Percentiles rank a stretch among this genome's conserved stretches.
Evolutionary conservation across 805 yeast species (phyloP).

Genomic region (Candida ovalis): DNA sequence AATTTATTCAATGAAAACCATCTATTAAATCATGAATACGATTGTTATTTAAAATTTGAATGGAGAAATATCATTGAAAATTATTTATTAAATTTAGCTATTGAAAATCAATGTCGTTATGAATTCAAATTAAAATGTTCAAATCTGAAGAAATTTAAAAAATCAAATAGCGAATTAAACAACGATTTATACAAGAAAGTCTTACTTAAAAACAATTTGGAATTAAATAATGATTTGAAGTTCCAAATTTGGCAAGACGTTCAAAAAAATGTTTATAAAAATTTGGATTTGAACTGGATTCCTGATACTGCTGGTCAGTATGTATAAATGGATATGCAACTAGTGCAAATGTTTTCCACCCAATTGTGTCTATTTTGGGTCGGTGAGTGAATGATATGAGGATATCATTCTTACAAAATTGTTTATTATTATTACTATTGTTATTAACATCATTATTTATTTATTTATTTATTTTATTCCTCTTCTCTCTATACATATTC

Average conservation of each 20-base stretch:
- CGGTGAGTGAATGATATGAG: background rate
- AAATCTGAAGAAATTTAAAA: conserved; percentile 5
- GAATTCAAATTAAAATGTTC: conserved; percentile 54
- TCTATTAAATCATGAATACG: conserved; percentile 20
- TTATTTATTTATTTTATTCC: background rate
- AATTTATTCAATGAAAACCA: conserved; percentile 17
- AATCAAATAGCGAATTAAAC: background rate
- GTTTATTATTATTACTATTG: background rate
- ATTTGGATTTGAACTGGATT: conserved; percentile 59
- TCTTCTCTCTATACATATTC: background rate
- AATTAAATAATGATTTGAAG: conserved; percentile 52
- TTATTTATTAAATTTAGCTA: conserved; percentile 58
- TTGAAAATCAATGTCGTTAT: conserved; percentile 65
- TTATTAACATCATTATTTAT: background rate
- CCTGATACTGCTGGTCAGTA: conserved; percentile 32
- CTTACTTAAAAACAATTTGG: conserved; percentile 20
- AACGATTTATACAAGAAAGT: conserved; percentile 25
- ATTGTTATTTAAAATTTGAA: conserved; percentile 37
- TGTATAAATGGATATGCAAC: background rate
- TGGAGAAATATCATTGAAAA: conserved; percentile 77
- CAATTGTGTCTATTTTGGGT: background rate
- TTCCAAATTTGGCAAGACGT: conserved; percentile 59
- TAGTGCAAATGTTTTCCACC: background rate
- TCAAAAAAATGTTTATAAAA: conserved; percentile 53
- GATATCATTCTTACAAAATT: background rate